Conservation (phyloP, 108 stramenopile genomes). For the Cylindrotheca closterium region DNA sequence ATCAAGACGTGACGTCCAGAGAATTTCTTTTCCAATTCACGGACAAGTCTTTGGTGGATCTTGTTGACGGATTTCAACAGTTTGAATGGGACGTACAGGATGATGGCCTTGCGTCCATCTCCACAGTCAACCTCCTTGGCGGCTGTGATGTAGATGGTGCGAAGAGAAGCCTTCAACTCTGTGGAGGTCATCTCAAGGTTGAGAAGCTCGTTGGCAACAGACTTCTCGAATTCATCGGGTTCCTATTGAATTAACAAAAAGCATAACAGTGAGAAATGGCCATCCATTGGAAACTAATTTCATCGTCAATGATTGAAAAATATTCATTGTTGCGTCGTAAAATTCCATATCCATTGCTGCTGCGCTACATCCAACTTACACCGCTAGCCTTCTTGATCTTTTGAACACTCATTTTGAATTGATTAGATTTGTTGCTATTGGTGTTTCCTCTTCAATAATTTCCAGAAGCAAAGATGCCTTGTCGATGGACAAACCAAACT, state of each 20-base stretch:
- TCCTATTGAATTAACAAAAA: conserved; percentile 46
- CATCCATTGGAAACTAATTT: background rate
- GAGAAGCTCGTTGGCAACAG: conserved; percentile 96
- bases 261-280: background rate
- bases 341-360: too few species aligned
- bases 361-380: too few species aligned
- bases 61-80: conserved; percentile 94
- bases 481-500: too few species aligned
- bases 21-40: conserved; percentile 99
- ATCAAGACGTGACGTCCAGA: conserved; percentile 96
- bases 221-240: conserved; percentile 96
- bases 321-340: too few species aligned
- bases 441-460: too few species aligned
- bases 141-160: conserved; percentile 95
- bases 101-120: conserved; percentile 90
- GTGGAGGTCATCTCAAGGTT: conserved; percentile 94
- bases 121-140: conserved; percentile 97
- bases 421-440: too few species aligned
- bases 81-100: conserved; percentile 97
- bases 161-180: conserved; percentile 85
- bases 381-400: conserved; percentile 65
- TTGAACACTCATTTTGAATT: conserved; percentile 32
- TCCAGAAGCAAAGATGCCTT: too few species aligned
- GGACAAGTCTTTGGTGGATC: conserved; percentile 95
- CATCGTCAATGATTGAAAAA: background rate